Base-by-base conservation (phyloP, 352 stramenopile species). In the Pythium dissimile region DNA sequence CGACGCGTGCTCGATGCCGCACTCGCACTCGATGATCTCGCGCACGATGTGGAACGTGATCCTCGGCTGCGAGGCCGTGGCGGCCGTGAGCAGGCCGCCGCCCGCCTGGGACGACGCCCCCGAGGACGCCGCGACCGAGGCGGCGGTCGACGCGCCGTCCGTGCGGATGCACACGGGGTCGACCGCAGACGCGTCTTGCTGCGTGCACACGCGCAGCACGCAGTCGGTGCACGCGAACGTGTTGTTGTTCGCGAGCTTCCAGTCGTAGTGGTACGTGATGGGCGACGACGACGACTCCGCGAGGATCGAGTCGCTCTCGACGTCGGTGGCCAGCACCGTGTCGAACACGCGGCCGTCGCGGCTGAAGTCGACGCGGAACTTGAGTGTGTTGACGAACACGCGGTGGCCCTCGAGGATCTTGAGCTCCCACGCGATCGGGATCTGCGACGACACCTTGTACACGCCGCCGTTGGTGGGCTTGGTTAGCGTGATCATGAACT, bases 11-110 rank as follows among this genome's bases (percentile, higher is more conserved):
- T 50, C 42, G 28, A 84, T 50, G 5, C 77, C 77, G 32, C 77
- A 88, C 21, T 71, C 55, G 28, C 77, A 88, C 59, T 70, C 52
- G 18, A 81, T 35, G 30, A 73, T 64, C 54, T 85, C 74, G 20
- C 56, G 64, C 24, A 84, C 76, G 44, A 86, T 86, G n/a, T 55
- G 64, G 51, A 82, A 84, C 18, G 59, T 78, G 41, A 77, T 64
- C 13, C 53, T 64, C 9, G 67, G 57, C 41, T 48, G 18, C 3
- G 38, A 31, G 10, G 53, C n/a, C 21, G 32, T 7, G 15, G 47
- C 15, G 26, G 43, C 24, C 18, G 46, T 45, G 23, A 63, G 45
- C 43, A 41, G 2, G 1, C 28, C 49, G 21, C n/a, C n/a, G n/a
- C n/a, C n/a, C n/a, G n/a, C n/a, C n/a, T n/a, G n/a, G n/a, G n/a